Percentiles rank a stretch among this genome's conserved stretches.
Evolutionary conservation across 2,329 filamentous ascomycete species (phyloP).

Genomic region (Aspergillus fijiensis): DNA sequence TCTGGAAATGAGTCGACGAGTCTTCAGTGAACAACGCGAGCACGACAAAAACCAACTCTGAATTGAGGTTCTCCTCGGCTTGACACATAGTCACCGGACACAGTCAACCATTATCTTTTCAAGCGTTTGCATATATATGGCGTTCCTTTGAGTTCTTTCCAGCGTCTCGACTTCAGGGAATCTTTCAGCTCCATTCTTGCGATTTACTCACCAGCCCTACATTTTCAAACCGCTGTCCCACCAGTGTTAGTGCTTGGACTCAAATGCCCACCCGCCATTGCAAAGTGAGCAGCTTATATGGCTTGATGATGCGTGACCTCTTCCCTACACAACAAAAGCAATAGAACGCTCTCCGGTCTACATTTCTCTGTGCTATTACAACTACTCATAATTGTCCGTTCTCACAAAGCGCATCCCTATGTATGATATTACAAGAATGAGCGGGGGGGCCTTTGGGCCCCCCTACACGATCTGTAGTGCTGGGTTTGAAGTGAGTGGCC

Average conservation of each 20-base stretch:
- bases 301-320: neutral
- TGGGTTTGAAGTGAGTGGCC: no score
- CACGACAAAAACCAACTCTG: slow-evolving; percentile 47
- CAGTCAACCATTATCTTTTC: neutral
- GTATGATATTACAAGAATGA: neutral
- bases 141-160: neutral
- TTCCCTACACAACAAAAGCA: neutral
- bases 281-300: neutral
- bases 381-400: no score
- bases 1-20: slow-evolving; percentile 85
- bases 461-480: no score
- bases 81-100: neutral
- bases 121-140: slow-evolving; percentile 8
- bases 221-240: neutral
- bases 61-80: neutral
- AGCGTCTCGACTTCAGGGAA: neutral
- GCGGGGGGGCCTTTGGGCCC: no score
- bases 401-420: neutral
- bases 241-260: neutral
- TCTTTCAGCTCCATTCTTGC: neutral
- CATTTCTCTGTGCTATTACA: neutral
- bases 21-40: slow-evolving; percentile 86
- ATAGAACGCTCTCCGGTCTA: neutral
- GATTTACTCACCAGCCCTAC: neutral
- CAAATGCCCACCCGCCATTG: neutral